phyloP scores from a whole-genome alignment of 2,329 filamentous ascomycete genomes.

The Phaeophleospora eucalypticola region DNA sequence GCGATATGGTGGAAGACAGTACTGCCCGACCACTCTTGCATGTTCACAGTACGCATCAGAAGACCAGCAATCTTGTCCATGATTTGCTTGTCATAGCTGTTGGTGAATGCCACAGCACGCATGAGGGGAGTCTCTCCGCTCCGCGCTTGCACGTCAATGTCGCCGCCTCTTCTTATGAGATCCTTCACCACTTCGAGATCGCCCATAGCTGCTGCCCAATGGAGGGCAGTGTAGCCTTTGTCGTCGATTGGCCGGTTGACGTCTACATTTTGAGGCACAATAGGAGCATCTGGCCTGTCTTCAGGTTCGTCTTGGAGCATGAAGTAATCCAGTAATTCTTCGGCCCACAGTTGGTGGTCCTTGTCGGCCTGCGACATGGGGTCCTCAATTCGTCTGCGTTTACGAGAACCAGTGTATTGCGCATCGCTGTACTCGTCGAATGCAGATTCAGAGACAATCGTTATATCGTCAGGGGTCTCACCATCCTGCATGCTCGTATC shows the following conservation, averaged over 20 bases:
- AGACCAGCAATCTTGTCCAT: conserved; percentile 82
- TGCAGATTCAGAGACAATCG: conserved; percentile 78
- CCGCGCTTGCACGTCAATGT: conserved; percentile 62
- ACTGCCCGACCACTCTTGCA: conserved; percentile 72
- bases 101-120: conserved; percentile 91
- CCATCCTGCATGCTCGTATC: conserved; percentile 43
- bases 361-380: conserved; percentile 61
- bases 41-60: conserved; percentile 74
- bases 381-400: conserved; percentile 72
- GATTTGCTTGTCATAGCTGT: conserved; percentile 89
- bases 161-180: conserved; percentile 75
- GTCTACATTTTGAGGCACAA: conserved; percentile 80
- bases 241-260: conserved; percentile 91
- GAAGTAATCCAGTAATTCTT: conserved; percentile 93
- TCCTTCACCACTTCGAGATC: conserved; percentile 88
- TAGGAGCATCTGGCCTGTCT: conserved; percentile 64
- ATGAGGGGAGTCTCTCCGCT: conserved; percentile 82
- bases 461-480: conserved; percentile 76
- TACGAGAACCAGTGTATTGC: conserved; percentile 58
- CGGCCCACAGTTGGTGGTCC: conserved; percentile 85
- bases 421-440: conserved; percentile 77
- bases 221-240: conserved; percentile 85
- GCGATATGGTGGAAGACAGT: conserved; percentile 95
- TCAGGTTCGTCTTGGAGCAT: conserved; percentile 53
- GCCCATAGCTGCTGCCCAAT: conserved; percentile 98